Evolutionary conservation across 768 basidiomycete species (phyloP), one percentile per base, ranked within the genome.

Genomic region (Holtermanniella nyarrowii): DNA sequence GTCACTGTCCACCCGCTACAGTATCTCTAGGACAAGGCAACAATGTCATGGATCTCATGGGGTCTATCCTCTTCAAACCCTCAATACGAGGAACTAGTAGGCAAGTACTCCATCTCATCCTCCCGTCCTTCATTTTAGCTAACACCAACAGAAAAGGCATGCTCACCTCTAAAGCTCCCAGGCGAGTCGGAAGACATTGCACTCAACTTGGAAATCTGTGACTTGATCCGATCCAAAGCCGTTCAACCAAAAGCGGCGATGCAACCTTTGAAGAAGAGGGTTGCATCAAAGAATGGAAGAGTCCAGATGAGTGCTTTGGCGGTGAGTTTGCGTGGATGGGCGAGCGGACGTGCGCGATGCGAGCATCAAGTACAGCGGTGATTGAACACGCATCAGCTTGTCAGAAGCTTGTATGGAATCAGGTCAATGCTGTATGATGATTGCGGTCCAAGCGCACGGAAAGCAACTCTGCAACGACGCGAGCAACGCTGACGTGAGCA

Each of bases 261-360:
- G 83, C 84, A 84, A 52, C 81, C 84, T 18, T 76, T 99, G 65
- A 89, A 89, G 73, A 80, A 83, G 22, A 79, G 91, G 46, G 75
- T 97, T 46, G 83, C 84, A 63, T 87, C 93, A 74, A 86, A 85
- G 79, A 99, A 99, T 70, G 90, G 89, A 0, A 93, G 97, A 61
- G 90, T 93, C 5, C 88, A 90, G 72, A 76, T 91, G 25, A 76
- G 90, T 52, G 81, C 88, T n/a, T 78, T 95, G 12, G 77, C 80
- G 11, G 90, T 93, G 68, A 63, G 87, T 78, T 37, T 3, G 2
- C 18, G 20, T 20, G 4, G 5, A 37, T 16, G 10, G 31, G 31
- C 16, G 31, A 7, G 7, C n/a, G n/a, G n/a, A n/a, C n/a, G n/a
- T n/a, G n/a, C n/a, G n/a, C n/a, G n/a, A n/a, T n/a, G n/a, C n/a